Evolutionary conservation across 1,284 basidiomycete genomes (phyloP).

Genomic region (Boletellus deceptivus): DNA sequence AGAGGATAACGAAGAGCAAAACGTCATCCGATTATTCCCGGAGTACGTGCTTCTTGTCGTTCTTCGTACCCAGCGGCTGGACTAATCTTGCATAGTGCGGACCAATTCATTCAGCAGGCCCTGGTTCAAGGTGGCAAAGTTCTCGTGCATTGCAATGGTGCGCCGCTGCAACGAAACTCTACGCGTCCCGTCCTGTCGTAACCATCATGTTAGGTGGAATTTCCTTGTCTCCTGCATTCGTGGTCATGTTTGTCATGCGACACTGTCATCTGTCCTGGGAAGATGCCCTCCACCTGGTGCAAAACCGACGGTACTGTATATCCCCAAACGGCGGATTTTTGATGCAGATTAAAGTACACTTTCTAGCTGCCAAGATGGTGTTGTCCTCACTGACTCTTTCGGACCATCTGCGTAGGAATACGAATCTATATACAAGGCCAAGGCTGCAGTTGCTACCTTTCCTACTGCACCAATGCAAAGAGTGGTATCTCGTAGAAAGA

Average conservation of each 20-base stretch:
- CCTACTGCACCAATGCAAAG: conserved; percentile 43
- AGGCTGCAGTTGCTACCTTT: conserved; percentile 58
- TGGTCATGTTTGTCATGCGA: conserved; percentile 92
- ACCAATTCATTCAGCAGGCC: conserved; percentile 77
- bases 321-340: conserved; percentile 85
- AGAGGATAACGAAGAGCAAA: conserved; percentile 88
- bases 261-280: conserved; percentile 79
- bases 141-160: conserved; percentile 90
- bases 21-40: conserved; percentile 83
- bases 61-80: background rate
- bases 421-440: conserved; percentile 83
- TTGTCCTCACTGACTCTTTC: conserved; percentile 4
- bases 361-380: background rate
- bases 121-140: conserved; percentile 69
- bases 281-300: conserved; percentile 80
- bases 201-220: conserved; percentile 64
- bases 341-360: conserved; percentile 77
- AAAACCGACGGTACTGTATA: conserved; percentile 88
- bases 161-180: conserved; percentile 19
- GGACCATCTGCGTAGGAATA: conserved; percentile 60
- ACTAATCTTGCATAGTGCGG: conserved; percentile 50
- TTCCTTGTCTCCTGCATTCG: conserved; percentile 82
- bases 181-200: background rate
- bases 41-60: conserved; percentile 43
- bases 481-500: conserved; percentile 57